Percentiles rank a stretch among this genome's conserved stretches.
These are phyloP conservation scores for Rhazya stricta DNA, from an alignment of 257 asterid species.

Conservation along the genomic window DNA sequence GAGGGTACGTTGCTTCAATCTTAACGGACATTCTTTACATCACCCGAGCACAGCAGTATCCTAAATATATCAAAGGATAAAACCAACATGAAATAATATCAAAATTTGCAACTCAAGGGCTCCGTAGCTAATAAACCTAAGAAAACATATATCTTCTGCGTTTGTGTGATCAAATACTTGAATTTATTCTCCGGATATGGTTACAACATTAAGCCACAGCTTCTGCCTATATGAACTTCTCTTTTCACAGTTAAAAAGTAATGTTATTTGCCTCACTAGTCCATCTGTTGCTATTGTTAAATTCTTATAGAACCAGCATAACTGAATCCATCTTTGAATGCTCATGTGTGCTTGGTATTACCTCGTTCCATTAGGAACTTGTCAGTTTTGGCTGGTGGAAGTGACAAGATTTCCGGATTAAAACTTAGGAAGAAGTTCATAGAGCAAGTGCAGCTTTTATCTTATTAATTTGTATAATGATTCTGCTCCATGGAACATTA, in stretches of 20 bases:
- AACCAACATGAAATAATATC: not conserved
- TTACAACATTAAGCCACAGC: not conserved
- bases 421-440: not conserved
- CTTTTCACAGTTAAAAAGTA: not conserved
- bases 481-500: not conserved
- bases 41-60: not conserved
- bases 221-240: not conserved
- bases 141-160: not conserved
- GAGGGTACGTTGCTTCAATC: not conserved
- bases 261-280: not conserved
- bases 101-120: not conserved
- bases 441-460: not conserved
- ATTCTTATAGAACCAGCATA: not conserved
- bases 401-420: not conserved
- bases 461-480: not conserved
- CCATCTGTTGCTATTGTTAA: not conserved
- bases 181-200: no score
- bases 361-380: no score
- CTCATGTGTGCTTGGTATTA: not conserved
- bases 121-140: not conserved
- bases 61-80: not conserved
- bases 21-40: not conserved
- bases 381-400: not conserved
- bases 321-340: not conserved
- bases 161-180: not conserved